Conservation (phyloP, 441 rosid species). For the Erodium texanum region DNA sequence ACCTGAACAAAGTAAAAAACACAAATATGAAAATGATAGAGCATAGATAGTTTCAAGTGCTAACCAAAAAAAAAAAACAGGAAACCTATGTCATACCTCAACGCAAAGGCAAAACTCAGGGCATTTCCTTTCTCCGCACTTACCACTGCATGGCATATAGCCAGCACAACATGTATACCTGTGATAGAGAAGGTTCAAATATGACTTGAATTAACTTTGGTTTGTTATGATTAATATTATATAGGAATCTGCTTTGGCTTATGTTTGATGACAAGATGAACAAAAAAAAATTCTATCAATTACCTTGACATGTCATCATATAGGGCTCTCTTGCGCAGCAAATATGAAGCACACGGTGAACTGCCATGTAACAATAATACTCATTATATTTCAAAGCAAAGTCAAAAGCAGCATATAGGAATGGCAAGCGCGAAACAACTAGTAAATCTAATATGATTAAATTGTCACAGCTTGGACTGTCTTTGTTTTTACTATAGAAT, state of each 20-base stretch:
- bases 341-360: conserved; percentile 41
- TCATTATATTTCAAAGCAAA: not conserved
- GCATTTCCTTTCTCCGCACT: conserved; percentile 26
- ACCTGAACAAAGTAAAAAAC: conserved; percentile 19
- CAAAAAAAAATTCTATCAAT: not conserved
- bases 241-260: no score
- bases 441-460: no score
- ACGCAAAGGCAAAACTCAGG: conserved; percentile 29
- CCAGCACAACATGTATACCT: conserved; percentile 36
- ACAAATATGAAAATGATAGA: not conserved
- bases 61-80: not conserved
- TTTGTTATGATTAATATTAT: no score
- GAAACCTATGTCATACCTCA: conserved; percentile 20
- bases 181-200: not conserved
- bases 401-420: not conserved
- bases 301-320: conserved; percentile 55
- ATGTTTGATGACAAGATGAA: no score
- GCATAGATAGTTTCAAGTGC: not conserved
- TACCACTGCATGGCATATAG: conserved; percentile 36
- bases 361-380: conserved; percentile 18
- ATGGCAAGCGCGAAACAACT: not conserved
- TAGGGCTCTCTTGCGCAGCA: conserved; percentile 44
- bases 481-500: not conserved
- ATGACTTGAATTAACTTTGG: not conserved
- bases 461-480: not conserved